These are phyloP conservation scores for Eimeria maxima DNA, from an alignment of 169 alveolate genomes.

Conservation along the genomic window DNA sequence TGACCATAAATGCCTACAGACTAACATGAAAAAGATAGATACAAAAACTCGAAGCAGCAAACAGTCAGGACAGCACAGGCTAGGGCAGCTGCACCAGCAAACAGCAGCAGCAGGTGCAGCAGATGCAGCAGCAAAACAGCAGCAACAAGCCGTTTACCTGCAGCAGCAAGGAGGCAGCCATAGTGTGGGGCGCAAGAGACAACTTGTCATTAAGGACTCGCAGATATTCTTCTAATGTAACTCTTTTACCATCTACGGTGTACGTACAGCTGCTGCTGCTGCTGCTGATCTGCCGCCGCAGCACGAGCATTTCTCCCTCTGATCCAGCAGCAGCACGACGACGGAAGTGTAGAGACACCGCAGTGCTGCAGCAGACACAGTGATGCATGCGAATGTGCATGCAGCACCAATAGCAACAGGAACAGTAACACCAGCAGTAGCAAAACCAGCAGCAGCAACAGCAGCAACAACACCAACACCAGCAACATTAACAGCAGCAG, in stretches of 20 bases:
- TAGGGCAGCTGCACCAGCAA: not conserved
- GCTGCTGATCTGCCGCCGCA: slow-evolving; percentile 61
- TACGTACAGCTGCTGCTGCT: slow-evolving; percentile 65
- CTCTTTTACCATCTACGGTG: slow-evolving; percentile 12
- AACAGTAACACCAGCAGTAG: slow-evolving; percentile 5
- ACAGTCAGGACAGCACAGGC: not conserved
- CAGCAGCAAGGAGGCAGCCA: slow-evolving; percentile 64
- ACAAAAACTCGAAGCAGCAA: not conserved
- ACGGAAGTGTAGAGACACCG: slow-evolving; percentile 53
- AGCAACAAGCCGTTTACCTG: not conserved
- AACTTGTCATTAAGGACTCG: slow-evolving; percentile 5
- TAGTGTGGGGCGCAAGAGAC: slow-evolving; percentile 54
- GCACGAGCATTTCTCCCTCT: slow-evolving; percentile 42
- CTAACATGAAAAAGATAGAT: not conserved
- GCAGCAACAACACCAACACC: not conserved
- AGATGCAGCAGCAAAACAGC: too few species aligned
- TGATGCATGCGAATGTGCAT: not conserved
- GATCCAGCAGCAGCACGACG: slow-evolving; percentile 30
- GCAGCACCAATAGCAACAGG: slow-evolving; percentile 23
- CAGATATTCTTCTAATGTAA: slow-evolving; percentile 43
- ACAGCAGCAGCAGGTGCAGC: not conserved
- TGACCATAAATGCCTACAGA: too few species aligned
- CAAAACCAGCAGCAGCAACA: not conserved
- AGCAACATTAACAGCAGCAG: slow-evolving; percentile 5
- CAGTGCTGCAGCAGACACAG: slow-evolving; percentile 32